Conservation (phyloP, 495 filamentous ascomycete genomes). For the Cercophora scortea region DNA sequence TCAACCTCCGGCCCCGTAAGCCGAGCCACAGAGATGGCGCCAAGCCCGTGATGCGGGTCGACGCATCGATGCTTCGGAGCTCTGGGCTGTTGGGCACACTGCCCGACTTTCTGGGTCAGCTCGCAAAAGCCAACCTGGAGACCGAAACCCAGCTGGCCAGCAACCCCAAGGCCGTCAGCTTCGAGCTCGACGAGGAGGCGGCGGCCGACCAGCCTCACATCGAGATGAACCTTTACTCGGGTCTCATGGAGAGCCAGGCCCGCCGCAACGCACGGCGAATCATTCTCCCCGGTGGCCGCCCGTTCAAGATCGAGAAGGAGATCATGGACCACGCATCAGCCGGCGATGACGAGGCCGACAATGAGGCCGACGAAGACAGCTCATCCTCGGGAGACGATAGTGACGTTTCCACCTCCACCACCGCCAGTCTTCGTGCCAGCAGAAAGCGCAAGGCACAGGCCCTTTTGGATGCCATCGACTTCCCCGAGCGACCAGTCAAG, state of each 20-base stretch:
- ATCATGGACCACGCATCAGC: neutral
- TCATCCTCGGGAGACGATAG: conserved; percentile 8
- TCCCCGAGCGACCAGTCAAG: conserved; percentile 10
- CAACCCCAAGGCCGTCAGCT: conserved; percentile 9
- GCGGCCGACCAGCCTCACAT: conserved; percentile 10
- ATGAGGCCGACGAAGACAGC: neutral
- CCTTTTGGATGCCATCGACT: neutral
- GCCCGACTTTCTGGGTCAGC: conserved; percentile 21
- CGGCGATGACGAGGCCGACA: neutral
- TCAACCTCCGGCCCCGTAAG: conserved; percentile 10
- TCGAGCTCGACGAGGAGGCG: conserved; percentile 14
- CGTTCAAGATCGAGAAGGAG: conserved; percentile 2
- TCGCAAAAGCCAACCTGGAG: conserved; percentile 19
- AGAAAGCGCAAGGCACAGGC: conserved; percentile 16
- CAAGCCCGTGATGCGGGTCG: conserved; percentile 16
- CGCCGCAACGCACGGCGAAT: conserved; percentile 8
- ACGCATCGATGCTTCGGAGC: conserved; percentile 12
- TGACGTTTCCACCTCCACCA: conserved; percentile 15
- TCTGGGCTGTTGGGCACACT: conserved; percentile 14
- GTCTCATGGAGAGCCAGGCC: conserved; percentile 11
- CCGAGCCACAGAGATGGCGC: neutral
- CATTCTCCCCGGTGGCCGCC: conserved; percentile 6
- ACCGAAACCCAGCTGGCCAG: conserved; percentile 14
- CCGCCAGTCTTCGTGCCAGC: conserved; percentile 14
- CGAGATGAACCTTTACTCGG: conserved; percentile 18